These are phyloP conservation scores for Imleria badia DNA, from an alignment of 768 basidiomycete species.

Conservation along the genomic window DNA sequence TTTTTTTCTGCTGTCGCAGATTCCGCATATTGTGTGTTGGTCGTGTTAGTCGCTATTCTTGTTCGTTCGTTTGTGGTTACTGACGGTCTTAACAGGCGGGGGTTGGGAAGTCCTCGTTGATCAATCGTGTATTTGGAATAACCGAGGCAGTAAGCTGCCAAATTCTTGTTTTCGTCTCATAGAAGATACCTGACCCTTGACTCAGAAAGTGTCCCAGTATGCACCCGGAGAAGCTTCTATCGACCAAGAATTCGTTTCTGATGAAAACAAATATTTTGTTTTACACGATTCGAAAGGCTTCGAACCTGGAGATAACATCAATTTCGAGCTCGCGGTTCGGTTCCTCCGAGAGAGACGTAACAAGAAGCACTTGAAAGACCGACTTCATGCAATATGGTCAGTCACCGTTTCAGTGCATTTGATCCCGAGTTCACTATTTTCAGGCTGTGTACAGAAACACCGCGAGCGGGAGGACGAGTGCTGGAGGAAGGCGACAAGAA, in stretches of 20 bases:
- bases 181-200: no score
- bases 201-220: neutral
- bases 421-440: neutral
- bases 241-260: slow-evolving; percentile 6
- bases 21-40: neutral
- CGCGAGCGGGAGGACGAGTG: slow-evolving; percentile 5
- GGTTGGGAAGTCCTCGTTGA: neutral
- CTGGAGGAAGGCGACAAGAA: slow-evolving; percentile 7
- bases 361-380: neutral
- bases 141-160: neutral
- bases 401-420: neutral
- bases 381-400: slow-evolving; percentile 5
- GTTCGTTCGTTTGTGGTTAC: neutral
- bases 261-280: slow-evolving; percentile 5
- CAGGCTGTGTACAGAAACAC: slow-evolving; percentile 10
- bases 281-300: slow-evolving; percentile 7
- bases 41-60: neutral
- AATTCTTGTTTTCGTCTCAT: no score
- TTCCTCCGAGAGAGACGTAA: neutral
- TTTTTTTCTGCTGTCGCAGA: neutral
- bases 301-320: neutral
- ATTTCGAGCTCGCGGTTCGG: neutral
- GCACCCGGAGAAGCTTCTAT: slow-evolving; percentile 2
- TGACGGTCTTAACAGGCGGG: neutral
- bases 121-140: neutral